Evolutionary conservation across 768 basidiomycete species (phyloP).

Genomic region (Clavaria fumosa): DNA sequence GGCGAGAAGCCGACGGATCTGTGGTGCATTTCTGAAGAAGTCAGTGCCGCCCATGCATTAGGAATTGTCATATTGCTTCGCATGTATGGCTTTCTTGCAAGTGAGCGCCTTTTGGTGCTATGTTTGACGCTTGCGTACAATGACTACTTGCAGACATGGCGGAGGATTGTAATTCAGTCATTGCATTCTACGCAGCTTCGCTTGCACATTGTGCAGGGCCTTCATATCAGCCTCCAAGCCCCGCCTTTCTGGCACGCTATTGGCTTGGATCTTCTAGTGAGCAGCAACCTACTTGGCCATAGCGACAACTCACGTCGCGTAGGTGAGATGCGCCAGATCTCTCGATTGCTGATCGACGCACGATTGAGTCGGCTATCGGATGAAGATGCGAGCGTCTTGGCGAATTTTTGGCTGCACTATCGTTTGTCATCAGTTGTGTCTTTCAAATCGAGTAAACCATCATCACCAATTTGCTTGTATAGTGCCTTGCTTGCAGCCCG

Average conservation of each 20-base stretch:
- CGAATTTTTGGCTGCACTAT: conserved; percentile 50
- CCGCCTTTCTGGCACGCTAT: conserved; percentile 53
- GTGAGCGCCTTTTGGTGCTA: conserved; percentile 25
- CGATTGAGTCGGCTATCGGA: conserved; percentile 53
- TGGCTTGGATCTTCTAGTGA: conserved; percentile 69
- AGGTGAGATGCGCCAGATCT: conserved; percentile 68
- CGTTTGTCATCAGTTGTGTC: conserved; percentile 27
- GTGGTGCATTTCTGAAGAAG: conserved; percentile 63
- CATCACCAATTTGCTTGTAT: not conserved
- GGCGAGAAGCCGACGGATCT: conserved; percentile 22
- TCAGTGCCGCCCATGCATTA: conserved; percentile 57
- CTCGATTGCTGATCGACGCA: conserved; percentile 66
- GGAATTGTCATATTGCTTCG: conserved; percentile 53
- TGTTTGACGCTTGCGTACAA: not conserved
- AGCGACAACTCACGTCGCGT: conserved; percentile 6
- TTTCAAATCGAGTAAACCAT: not conserved
- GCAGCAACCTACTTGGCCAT: conserved; percentile 11
- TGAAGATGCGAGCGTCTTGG: conserved; percentile 39
- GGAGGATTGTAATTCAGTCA: conserved; percentile 54
- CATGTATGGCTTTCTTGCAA: conserved; percentile 59
- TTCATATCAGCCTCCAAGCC: conserved; percentile 48
- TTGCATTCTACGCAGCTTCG: conserved; percentile 68
- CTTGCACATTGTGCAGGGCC: conserved; percentile 46
- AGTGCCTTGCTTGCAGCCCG: conserved; percentile 52
- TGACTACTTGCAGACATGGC: conserved; percentile 36